phyloP scores from a whole-genome alignment of 345 rosid genomes.

The Clausena lansium region DNA sequence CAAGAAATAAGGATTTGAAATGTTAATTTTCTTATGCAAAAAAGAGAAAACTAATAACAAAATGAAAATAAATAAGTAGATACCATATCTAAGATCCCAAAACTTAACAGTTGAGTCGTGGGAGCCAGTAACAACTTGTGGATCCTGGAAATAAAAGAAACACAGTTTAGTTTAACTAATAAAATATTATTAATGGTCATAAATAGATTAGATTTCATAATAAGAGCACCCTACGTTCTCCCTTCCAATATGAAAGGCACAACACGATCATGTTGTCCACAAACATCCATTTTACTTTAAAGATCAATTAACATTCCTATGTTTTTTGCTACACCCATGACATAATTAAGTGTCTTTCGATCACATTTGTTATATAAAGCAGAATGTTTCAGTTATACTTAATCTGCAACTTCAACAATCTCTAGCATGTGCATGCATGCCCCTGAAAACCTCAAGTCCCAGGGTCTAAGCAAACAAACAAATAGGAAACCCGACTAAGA shows the following conservation, averaged over 20 bases:
- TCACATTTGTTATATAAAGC: background rate
- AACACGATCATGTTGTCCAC: background rate
- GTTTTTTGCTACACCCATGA: background rate
- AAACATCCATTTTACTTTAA: background rate
- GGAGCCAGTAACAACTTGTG: constrained; percentile 98
- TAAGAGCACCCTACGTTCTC: background rate
- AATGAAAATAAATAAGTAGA: background rate
- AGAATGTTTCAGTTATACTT: background rate
- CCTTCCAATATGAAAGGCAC: background rate
- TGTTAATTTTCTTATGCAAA: background rate
- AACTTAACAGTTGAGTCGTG: constrained; percentile 95
- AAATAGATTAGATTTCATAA: background rate
- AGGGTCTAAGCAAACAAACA: background rate
- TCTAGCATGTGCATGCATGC: constrained; percentile 1
- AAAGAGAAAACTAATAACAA: background rate
- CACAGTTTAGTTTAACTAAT: constrained; percentile 1
- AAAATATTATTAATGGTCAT: background rate
- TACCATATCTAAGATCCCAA: constrained; percentile 98
- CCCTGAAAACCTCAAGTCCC: background rate
- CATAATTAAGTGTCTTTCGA: background rate
- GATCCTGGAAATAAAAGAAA: constrained; percentile 60
- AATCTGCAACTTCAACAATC: background rate
- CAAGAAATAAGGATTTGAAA: constrained; percentile 16
- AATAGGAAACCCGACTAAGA: background rate
- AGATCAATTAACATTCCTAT: background rate